Evolutionary conservation across 305 asterid species (phyloP).

Genomic region (Fraxinus baroniana): DNA sequence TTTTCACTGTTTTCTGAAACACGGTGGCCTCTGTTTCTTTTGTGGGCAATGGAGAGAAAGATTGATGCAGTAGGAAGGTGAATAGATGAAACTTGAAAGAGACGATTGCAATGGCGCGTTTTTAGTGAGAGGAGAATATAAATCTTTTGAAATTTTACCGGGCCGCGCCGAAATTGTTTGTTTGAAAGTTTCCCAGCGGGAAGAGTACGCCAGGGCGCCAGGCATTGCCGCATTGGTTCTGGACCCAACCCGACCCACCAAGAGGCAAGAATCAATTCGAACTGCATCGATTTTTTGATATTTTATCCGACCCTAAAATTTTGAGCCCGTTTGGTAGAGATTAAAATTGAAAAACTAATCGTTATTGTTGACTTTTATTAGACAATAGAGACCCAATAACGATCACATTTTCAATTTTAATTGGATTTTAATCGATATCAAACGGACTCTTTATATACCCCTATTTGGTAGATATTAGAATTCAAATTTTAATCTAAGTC

Average conservation of each 20-base stretch:
- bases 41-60: not conserved
- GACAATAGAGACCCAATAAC: too few species aligned
- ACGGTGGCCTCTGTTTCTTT: not conserved
- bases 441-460: too few species aligned
- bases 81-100: not conserved
- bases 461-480: too few species aligned
- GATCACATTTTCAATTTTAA: too few species aligned
- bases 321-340: too few species aligned
- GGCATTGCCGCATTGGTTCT: not conserved
- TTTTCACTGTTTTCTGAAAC: not conserved
- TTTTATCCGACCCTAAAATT: too few species aligned
- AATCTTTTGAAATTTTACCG: slow-evolving; percentile 16
- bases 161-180: slow-evolving; percentile 34
- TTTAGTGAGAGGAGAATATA: slow-evolving; percentile 2
- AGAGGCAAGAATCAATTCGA: not conserved
- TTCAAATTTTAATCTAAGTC: too few species aligned
- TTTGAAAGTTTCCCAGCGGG: slow-evolving; percentile 19
- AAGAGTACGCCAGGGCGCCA: not conserved
- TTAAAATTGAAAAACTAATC: too few species aligned
- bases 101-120: slow-evolving; percentile 1
- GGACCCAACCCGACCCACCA: not conserved
- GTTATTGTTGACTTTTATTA: too few species aligned
- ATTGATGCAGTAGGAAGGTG: not conserved
- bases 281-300: not conserved
- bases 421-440: too few species aligned